Percentiles rank a stretch among this genome's conserved stretches.
Conservation (phyloP, 257 asterid genomes). For the Petunia secreta region DNA sequence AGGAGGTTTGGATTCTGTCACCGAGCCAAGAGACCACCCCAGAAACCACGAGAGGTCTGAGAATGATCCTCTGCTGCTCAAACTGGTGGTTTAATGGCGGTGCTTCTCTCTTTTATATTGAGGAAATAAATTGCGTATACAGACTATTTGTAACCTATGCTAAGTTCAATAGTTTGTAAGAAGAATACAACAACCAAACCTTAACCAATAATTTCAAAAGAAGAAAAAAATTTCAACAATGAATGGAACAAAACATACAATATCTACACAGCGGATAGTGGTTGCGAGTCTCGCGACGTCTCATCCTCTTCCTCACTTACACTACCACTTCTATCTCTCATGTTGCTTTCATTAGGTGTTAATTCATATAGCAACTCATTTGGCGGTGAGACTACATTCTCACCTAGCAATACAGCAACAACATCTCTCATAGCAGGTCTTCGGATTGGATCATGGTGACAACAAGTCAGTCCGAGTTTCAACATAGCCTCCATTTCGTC, state of each 20-base stretch:
- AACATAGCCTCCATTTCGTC: slow-evolving; percentile 73
- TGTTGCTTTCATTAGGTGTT: slow-evolving; percentile 26
- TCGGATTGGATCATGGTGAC: slow-evolving; percentile 81
- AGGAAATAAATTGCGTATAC: not conserved
- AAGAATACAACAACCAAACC: not conserved
- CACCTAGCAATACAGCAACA: slow-evolving; percentile 62
- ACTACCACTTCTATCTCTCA: slow-evolving; percentile 34
- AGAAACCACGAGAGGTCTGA: not conserved
- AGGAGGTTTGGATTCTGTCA: not conserved
- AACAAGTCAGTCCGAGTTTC: slow-evolving; percentile 77
- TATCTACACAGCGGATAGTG: slow-evolving; percentile 45
- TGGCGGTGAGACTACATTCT: slow-evolving; percentile 48
- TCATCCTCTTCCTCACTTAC: slow-evolving; percentile 31
- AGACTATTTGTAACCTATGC: not conserved
- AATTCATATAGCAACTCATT: slow-evolving; percentile 52
- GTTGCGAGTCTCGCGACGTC: slow-evolving; percentile 18
- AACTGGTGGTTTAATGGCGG: not conserved
- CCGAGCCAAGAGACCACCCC: slow-evolving; percentile 3
- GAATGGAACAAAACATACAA: not conserved
- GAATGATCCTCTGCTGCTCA: too few species aligned
- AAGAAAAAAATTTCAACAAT: not conserved
- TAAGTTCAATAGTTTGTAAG: not conserved
- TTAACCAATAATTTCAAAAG: not conserved
- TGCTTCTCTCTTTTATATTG: not conserved
- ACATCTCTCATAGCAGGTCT: slow-evolving; percentile 81